Evolutionary conservation across 1,284 basidiomycete species (phyloP).

Genomic region (Cryptococcus sp.): DNA sequence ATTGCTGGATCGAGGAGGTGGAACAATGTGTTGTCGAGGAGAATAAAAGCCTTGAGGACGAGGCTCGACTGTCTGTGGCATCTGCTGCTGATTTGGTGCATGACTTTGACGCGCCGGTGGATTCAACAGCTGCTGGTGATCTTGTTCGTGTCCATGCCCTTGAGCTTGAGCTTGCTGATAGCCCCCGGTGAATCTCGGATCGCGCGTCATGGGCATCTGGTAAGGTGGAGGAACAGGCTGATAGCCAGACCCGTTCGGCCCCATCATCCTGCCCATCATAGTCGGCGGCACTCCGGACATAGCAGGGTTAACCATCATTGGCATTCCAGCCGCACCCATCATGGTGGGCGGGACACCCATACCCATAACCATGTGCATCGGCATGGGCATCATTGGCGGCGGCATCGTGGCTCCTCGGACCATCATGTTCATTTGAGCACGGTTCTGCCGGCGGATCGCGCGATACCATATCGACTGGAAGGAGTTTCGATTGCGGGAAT

Average conservation of each 20-base stretch:
- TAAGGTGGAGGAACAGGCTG: constrained; percentile 18
- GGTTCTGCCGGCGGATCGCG: constrained; percentile 35
- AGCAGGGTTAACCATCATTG: background rate
- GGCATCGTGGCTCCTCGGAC: constrained; percentile 35
- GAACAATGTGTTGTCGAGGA: constrained; percentile 16
- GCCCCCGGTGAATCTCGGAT: background rate
- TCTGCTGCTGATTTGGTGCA: background rate
- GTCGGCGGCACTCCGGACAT: constrained; percentile 5
- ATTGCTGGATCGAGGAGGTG: constrained; percentile 5
- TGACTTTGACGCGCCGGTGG: background rate
- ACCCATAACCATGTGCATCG: constrained; percentile 11
- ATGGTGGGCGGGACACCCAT: constrained; percentile 8
- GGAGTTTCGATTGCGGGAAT: constrained; percentile 36
- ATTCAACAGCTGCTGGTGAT: background rate
- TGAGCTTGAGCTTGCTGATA: constrained; percentile 6
- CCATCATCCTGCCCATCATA: constrained; percentile 4
- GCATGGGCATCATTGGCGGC: constrained; percentile 24
- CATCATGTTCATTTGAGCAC: constrained; percentile 35
- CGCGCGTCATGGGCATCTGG: constrained; percentile 13
- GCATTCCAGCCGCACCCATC: constrained; percentile 10
- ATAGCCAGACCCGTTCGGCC: background rate
- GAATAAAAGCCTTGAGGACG: constrained; percentile 23
- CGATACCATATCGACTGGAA: constrained; percentile 45
- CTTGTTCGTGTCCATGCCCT: background rate
- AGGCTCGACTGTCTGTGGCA: constrained; percentile 9